A percentile compares a stretch with the other conserved stretches of the same genome.
Conservation (phyloP, 1,284 basidiomycete species). For the Ceraceosorus guamensis region DNA sequence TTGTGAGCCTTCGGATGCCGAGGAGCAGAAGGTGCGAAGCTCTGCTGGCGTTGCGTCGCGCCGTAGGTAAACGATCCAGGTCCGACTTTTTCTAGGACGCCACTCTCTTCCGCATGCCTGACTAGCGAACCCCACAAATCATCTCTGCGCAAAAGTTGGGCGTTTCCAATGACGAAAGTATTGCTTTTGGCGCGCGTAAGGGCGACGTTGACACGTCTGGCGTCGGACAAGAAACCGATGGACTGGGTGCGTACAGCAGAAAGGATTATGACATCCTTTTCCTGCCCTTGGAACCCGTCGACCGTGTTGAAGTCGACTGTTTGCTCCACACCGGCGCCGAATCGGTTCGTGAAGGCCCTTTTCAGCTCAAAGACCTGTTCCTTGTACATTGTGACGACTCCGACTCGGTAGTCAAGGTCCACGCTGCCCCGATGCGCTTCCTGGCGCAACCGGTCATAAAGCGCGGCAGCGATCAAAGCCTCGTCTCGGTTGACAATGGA, state of each 20-base stretch:
- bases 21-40: not conserved
- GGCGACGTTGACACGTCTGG: slow-evolving; percentile 67
- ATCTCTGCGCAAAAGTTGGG: slow-evolving; percentile 49
- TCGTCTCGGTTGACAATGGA: slow-evolving; percentile 76
- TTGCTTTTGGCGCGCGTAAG: slow-evolving; percentile 91
- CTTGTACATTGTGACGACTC: slow-evolving; percentile 90
- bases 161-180: slow-evolving; percentile 85
- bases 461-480: slow-evolving; percentile 66
- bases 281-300: slow-evolving; percentile 14
- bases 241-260: slow-evolving; percentile 66
- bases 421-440: slow-evolving; percentile 56
- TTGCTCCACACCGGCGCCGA: slow-evolving; percentile 63
- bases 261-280: slow-evolving; percentile 12
- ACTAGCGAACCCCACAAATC: slow-evolving; percentile 3
- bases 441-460: slow-evolving; percentile 67
- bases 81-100: not conserved
- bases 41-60: not conserved
- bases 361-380: slow-evolving; percentile 78
- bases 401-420: slow-evolving; percentile 71
- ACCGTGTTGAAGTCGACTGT: slow-evolving; percentile 94
- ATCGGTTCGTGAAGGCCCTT: slow-evolving; percentile 63
- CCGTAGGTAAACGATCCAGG: not conserved
- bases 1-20: not conserved
- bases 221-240: slow-evolving; percentile 65
- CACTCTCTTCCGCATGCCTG: not conserved